Conservation (phyloP, 2,329 filamentous ascomycete species). For the Phialophora chinensis region DNA sequence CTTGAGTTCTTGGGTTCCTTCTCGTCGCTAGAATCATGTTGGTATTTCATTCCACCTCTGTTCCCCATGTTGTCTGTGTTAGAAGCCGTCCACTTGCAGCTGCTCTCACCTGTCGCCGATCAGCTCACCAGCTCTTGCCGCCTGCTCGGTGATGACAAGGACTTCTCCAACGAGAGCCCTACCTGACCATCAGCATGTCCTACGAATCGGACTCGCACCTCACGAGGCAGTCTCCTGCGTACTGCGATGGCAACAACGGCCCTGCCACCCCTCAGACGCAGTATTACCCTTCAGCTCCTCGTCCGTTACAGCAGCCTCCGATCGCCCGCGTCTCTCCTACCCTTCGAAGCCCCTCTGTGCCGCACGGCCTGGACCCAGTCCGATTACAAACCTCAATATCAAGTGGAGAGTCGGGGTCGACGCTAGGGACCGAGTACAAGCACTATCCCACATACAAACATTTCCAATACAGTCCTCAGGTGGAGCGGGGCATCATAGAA, state of each 20-base stretch:
- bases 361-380: slow-evolving; percentile 25
- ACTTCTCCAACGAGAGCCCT: slow-evolving; percentile 8
- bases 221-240: slow-evolving; percentile 30
- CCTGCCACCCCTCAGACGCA: slow-evolving; percentile 17
- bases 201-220: slow-evolving; percentile 24
- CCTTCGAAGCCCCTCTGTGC: slow-evolving; percentile 6
- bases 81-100: slow-evolving; percentile 25
- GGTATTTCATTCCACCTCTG: slow-evolving; percentile 28
- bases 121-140: slow-evolving; percentile 15
- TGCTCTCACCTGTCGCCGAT: slow-evolving; percentile 11
- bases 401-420: slow-evolving; percentile 37
- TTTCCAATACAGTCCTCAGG: slow-evolving; percentile 30
- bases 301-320: slow-evolving; percentile 18
- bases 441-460: slow-evolving; percentile 25
- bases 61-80: slow-evolving; percentile 32
- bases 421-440: slow-evolving; percentile 32
- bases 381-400: slow-evolving; percentile 36
- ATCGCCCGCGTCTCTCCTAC: slow-evolving; percentile 27
- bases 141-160: slow-evolving; percentile 27
- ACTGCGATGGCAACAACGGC: slow-evolving; percentile 19
- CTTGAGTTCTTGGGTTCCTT: slow-evolving; percentile 21
- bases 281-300: slow-evolving; percentile 16
- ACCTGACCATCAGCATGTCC: slow-evolving; percentile 23
- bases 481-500: slow-evolving; percentile 23
- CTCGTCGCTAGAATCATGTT: slow-evolving; percentile 31